Evolutionary conservation across 306 rosid species (phyloP).

Genomic region (Fagus crenata): DNA sequence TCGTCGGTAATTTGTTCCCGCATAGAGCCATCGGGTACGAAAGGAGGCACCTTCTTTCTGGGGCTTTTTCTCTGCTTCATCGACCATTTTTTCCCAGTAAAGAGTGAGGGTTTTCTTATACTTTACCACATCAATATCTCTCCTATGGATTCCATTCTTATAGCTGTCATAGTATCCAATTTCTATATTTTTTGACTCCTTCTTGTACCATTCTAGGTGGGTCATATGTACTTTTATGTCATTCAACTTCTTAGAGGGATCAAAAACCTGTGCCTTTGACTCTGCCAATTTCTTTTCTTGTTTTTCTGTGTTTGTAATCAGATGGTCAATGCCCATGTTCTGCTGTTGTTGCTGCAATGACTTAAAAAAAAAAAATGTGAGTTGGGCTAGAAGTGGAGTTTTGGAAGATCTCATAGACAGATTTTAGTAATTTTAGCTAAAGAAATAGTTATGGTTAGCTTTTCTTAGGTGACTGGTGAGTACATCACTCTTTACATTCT

Average conservation of each 20-base stretch:
- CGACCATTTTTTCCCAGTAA: constrained; percentile 54
- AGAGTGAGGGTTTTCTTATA: constrained; percentile 33
- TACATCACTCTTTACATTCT: not conserved
- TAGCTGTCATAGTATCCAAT: constrained; percentile 62
- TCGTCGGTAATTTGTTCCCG: constrained; percentile 51
- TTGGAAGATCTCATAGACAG: not conserved
- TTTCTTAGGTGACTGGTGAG: too few relatives aligned
- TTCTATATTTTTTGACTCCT: not conserved
- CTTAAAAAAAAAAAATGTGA: not conserved
- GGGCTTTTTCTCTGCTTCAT: constrained; percentile 47
- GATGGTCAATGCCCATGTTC: not conserved
- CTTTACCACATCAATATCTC: constrained; percentile 17
- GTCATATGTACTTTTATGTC: constrained; percentile 44
- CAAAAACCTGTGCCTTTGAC: constrained; percentile 4
- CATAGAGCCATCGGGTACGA: constrained; percentile 40
- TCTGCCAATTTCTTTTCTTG: constrained; percentile 3
- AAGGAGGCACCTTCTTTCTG: constrained; percentile 36
- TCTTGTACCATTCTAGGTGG: constrained; percentile 65
- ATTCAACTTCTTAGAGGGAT: constrained; percentile 38
- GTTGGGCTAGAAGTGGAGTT: not conserved
- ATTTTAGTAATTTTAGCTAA: not conserved
- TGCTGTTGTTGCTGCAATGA: constrained; percentile 19
- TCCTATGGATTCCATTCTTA: not conserved
- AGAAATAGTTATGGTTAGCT: not conserved
- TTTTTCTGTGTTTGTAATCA: constrained; percentile 6